Conservation (phyloP, 176 grass and related monocot genomes). For the Tuctoria greenei region DNA sequence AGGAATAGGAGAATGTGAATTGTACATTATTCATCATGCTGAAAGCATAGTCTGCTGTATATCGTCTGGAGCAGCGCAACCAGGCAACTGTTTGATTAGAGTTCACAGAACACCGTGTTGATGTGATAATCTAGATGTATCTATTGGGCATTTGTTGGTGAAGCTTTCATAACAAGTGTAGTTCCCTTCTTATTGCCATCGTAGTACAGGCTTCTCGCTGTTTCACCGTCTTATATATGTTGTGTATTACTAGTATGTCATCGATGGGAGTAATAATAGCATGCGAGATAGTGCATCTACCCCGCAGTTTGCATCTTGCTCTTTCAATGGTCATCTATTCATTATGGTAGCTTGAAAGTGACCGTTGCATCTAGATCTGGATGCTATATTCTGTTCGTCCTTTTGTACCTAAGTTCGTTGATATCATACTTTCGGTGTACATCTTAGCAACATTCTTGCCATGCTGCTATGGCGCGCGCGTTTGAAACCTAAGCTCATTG, state of each 20-base stretch:
- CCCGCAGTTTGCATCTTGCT: neutral
- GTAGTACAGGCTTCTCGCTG: slow-evolving; percentile 23
- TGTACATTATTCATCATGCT: slow-evolving; percentile 62
- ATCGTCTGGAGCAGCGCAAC: slow-evolving; percentile 40
- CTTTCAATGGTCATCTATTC: neutral
- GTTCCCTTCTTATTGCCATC: slow-evolving; percentile 37
- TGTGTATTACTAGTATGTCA: slow-evolving; percentile 25
- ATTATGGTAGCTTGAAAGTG: too few species aligned
- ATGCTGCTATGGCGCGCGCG: too few species aligned
- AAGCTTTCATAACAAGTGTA: slow-evolving; percentile 56
- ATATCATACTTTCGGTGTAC: too few species aligned
- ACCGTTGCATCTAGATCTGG: too few species aligned
- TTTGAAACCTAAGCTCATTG: too few species aligned
- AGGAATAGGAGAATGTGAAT: slow-evolving; percentile 82
- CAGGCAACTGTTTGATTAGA: slow-evolving; percentile 71
- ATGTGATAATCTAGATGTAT: slow-evolving; percentile 48
- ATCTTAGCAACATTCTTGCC: too few species aligned
- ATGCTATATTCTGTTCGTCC: too few species aligned
- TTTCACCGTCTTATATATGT: slow-evolving; percentile 2
- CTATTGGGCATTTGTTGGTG: slow-evolving; percentile 39
- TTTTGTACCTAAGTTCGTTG: too few species aligned
- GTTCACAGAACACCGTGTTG: slow-evolving; percentile 41
- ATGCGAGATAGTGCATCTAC: slow-evolving; percentile 8
- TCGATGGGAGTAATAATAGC: slow-evolving; percentile 38
- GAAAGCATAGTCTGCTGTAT: slow-evolving; percentile 41